Percentiles rank a stretch among this genome's conserved stretches.
Evolutionary conservation across 352 stramenopile genomes (phyloP).

Genomic region (Globisporangium middletonii): DNA sequence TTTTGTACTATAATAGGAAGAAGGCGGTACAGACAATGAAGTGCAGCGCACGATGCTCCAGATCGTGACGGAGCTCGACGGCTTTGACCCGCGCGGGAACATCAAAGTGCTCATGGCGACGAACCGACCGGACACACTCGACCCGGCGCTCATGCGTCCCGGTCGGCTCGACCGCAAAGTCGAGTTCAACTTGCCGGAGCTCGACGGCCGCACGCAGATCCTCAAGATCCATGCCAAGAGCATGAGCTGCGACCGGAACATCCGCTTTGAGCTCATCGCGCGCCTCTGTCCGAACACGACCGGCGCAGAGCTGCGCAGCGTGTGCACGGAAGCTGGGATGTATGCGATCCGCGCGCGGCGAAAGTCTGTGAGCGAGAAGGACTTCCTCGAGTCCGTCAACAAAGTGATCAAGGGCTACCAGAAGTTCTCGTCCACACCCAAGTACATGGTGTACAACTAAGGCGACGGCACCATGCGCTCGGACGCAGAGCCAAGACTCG

Average conservation of each 20-base stretch:
- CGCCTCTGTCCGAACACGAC: constrained; percentile 98
- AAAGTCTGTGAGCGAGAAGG: constrained; percentile 99
- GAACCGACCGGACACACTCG: constrained; percentile 96
- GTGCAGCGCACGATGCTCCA: constrained; percentile 99
- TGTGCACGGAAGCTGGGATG: constrained; percentile 98
- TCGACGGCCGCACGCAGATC: constrained; percentile 98
- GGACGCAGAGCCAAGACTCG: not conserved
- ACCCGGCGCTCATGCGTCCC: constrained; percentile 94
- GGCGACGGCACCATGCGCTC: not conserved
- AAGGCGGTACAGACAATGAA: constrained; percentile 97
- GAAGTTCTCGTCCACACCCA: constrained; percentile 99
- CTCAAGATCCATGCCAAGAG: constrained; percentile 99
- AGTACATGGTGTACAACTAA: constrained; percentile 99
- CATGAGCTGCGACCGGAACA: constrained; percentile 99
- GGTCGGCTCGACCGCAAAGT: constrained; percentile 99
- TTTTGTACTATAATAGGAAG: constrained; percentile 33
- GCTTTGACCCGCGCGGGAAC: constrained; percentile 98
- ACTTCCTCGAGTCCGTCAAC: constrained; percentile 99
- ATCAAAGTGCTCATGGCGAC: constrained; percentile 99
- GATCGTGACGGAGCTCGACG: constrained; percentile 99
- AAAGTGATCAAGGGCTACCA: constrained; percentile 99
- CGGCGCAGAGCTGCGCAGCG: constrained; percentile 96
- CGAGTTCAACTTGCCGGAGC: constrained; percentile 98
- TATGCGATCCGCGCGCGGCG: constrained; percentile 97
- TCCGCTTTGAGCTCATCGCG: constrained; percentile 98